A percentile compares a stretch with the other conserved stretches of the same genome.
phyloP scores from a whole-genome alignment of 805 yeast genomes.

The Schwanniomyces yamadae region DNA sequence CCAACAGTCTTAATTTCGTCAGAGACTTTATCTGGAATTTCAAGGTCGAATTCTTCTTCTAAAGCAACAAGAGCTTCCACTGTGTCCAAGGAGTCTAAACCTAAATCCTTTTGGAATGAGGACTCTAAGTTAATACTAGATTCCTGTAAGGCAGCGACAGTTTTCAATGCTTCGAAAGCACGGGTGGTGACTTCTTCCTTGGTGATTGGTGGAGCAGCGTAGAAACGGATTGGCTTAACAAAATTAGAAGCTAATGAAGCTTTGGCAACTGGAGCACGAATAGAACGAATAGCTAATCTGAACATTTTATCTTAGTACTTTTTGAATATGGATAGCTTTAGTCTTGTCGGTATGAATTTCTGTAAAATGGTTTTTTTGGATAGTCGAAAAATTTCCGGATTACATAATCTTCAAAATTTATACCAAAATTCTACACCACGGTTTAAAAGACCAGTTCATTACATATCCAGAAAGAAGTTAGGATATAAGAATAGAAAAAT shows the following conservation, averaged over 20 bases:
- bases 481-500: too few species aligned
- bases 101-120: slow-evolving; percentile 67
- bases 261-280: slow-evolving; percentile 32
- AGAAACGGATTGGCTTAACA: slow-evolving; percentile 43
- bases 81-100: slow-evolving; percentile 91
- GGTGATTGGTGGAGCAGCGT: slow-evolving; percentile 64
- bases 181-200: slow-evolving; percentile 80
- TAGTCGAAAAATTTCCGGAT: slow-evolving; percentile 5
- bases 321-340: not conserved
- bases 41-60: slow-evolving; percentile 84
- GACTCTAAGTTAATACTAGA: slow-evolving; percentile 45
- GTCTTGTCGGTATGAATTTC: not conserved
- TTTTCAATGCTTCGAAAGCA: slow-evolving; percentile 74
- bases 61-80: slow-evolving; percentile 95
- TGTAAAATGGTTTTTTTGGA: not conserved
- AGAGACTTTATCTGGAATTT: slow-evolving; percentile 86
- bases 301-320: slow-evolving; percentile 39
- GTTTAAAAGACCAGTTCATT: too few species aligned
- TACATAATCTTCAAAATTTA: slow-evolving; percentile 3
- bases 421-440: too few species aligned
- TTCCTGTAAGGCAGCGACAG: slow-evolving; percentile 48
- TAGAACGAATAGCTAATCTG: slow-evolving; percentile 51
- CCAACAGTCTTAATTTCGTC: slow-evolving; percentile 92
- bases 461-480: too few species aligned
- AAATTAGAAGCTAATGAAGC: slow-evolving; percentile 23